Base-by-base conservation (phyloP, 768 basidiomycete species). In the Dentipellis sp. region DNA sequence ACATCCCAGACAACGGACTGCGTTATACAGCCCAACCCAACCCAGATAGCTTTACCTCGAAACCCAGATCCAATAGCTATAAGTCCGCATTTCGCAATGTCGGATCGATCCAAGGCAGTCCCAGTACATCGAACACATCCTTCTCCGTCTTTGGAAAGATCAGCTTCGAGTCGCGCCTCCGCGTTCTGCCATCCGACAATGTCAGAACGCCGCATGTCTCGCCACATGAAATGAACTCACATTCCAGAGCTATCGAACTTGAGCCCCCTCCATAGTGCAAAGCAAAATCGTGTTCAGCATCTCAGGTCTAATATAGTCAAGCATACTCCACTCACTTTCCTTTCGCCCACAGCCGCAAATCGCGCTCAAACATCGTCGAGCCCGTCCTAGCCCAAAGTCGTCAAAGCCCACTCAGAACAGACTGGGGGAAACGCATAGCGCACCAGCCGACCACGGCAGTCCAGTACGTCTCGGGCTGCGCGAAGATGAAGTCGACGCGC, bases 391-490 rank as follows among this genome's bases (percentile, higher is more conserved):
- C 54, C 36, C 22, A 21, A 46, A 19, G 3, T 42, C 11, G 55
- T 34, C 17, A 54, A 3, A 42, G 11, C 29, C 16, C 16, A 17
- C 39, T 38, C 12, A 34, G 34, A 3, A 21, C 7, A 23, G 10
- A 34, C n/a, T n/a, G n/a, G n/a, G 29, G 36, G 45, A 22, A 23
- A 12, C 3, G 21, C 7, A 2, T 6, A 16, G 46, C 72, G 60
- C 52, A 87, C 94, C 94, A 97, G 53, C 94, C 94, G 23, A 92
- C 77, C 1, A 97, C 82, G 0, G 91, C 91, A 1, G 88, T 87
- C 83, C 91, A 93, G 64, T 94, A 95, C 0, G 85, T 75, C 58
- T 83, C 80, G 8, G 84, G 83, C 1, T 80, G 74, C 3, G 87
- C 82, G 67, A 89, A 88, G 59, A 95, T 93, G 50, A 95, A 69